Conservation (phyloP, 2,329 filamentous ascomycete genomes). For the Penicillium sp. region DNA sequence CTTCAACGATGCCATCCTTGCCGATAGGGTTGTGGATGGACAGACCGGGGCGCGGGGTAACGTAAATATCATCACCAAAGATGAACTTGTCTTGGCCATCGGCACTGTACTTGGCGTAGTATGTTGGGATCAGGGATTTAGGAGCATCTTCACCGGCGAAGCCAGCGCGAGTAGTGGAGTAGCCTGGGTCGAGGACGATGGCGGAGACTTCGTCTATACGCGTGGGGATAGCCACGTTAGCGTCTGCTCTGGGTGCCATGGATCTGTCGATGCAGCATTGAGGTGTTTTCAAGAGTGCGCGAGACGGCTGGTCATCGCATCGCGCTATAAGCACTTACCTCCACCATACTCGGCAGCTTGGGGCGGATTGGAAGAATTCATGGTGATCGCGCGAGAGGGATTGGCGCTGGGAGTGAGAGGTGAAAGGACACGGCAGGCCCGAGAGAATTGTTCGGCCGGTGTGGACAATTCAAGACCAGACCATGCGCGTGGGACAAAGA, state of each 20-base stretch:
- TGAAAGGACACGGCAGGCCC: neutral
- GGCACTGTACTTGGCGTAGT: slow-evolving; percentile 69
- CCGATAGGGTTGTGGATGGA: slow-evolving; percentile 93
- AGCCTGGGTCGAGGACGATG: slow-evolving; percentile 93
- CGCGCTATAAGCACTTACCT: slow-evolving; percentile 40
- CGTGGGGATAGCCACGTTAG: slow-evolving; percentile 5
- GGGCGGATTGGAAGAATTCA: slow-evolving; percentile 49
- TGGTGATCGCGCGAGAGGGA: slow-evolving; percentile 22
- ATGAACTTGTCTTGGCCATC: slow-evolving; percentile 60
- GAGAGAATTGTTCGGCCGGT: neutral
- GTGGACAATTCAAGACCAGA: slow-evolving; percentile 12
- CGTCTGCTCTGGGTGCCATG: neutral
- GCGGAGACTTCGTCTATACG: slow-evolving; percentile 89
- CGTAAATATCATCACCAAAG: slow-evolving; percentile 89
- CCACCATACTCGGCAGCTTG: slow-evolving; percentile 52
- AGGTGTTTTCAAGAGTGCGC: neutral
- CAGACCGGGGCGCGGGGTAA: slow-evolving; percentile 71
- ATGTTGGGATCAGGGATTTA: slow-evolving; percentile 88
- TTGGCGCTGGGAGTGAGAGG: neutral
- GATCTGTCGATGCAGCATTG: neutral
- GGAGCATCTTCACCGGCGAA: slow-evolving; percentile 98
- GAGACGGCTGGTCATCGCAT: slow-evolving; percentile 9
- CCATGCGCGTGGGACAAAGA: slow-evolving; percentile 10
- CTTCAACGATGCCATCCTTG: slow-evolving; percentile 84
- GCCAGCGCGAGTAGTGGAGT: slow-evolving; percentile 85